Conservation (phyloP, 495 filamentous ascomycete genomes). For the Aspergillus bridgeri region DNA sequence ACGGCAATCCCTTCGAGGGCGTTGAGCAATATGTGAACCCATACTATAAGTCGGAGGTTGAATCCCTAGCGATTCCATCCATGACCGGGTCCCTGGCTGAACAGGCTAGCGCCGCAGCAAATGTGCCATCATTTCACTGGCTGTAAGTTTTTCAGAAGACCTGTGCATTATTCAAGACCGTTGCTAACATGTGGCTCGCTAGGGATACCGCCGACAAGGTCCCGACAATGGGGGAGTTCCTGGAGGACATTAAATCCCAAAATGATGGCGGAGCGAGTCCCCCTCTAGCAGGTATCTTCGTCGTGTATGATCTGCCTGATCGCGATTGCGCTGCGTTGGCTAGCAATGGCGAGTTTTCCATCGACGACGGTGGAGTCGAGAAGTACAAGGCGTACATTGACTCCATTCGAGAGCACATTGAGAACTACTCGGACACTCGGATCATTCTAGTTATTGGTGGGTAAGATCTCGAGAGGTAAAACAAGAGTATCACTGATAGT, state of each 20-base stretch:
- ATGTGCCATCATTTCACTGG: conserved; percentile 69
- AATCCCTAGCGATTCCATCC: conserved; percentile 49
- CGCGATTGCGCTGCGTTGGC: conserved; percentile 75
- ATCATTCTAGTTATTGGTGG: conserved; percentile 51
- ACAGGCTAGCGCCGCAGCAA: conserved; percentile 50
- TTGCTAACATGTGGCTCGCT: not conserved
- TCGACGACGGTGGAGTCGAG: conserved; percentile 54
- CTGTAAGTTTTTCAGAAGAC: conserved; percentile 46
- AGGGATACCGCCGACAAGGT: conserved; percentile 60
- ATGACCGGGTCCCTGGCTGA: conserved; percentile 34
- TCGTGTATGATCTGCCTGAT: conserved; percentile 75
- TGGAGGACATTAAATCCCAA: conserved; percentile 52
- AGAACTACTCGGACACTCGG: conserved; percentile 30
- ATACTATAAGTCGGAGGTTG: conserved; percentile 57
- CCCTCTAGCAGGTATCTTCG: conserved; percentile 51
- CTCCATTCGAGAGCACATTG: conserved; percentile 34
- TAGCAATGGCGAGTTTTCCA: conserved; percentile 70
- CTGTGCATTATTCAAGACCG: not conserved
- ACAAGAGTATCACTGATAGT: conserved; percentile 36
- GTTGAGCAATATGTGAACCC: conserved; percentile 54
- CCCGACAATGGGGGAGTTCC: conserved; percentile 52
- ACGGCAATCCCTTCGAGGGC: conserved; percentile 53
- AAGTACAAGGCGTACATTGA: conserved; percentile 74
- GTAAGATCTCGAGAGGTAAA: conserved; percentile 34
- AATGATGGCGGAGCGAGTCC: conserved; percentile 51